Evolutionary conservation across 1,284 basidiomycete species (phyloP).

Genomic region (Irpex sp.): DNA sequence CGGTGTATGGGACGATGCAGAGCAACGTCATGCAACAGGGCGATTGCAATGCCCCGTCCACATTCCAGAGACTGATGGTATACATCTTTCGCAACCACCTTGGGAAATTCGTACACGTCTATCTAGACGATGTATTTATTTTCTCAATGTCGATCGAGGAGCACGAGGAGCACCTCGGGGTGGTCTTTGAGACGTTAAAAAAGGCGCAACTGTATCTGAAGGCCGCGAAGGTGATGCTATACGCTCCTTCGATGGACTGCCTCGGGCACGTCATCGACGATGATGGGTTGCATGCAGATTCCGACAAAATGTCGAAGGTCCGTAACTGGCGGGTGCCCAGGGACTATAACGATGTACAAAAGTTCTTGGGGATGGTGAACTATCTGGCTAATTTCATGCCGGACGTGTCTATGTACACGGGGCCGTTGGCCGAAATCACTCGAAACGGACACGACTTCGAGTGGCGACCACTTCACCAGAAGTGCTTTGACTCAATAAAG

Average conservation of each 20-base stretch:
- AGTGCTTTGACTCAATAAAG: background rate
- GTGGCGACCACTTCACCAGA: background rate
- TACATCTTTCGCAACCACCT: conserved; percentile 28
- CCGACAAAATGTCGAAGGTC: conserved; percentile 23
- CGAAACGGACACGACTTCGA: conserved; percentile 1
- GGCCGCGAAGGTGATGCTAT: conserved; percentile 8
- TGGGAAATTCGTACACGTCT: conserved; percentile 26
- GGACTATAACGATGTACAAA: conserved; percentile 32
- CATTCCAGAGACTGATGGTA: conserved; percentile 31
- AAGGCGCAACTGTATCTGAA: conserved; percentile 22
- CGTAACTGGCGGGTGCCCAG: conserved; percentile 23
- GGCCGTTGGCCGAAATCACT: conserved; percentile 24
- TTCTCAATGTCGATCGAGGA: conserved; percentile 25
- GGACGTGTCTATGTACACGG: conserved; percentile 25
- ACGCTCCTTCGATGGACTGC: conserved; percentile 16
- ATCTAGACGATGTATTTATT: conserved; percentile 34
- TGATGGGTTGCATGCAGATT: conserved; percentile 24
- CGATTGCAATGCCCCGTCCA: conserved; percentile 30
- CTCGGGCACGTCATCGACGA: conserved; percentile 27
- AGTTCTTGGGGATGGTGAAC: conserved; percentile 37
- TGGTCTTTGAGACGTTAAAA: conserved; percentile 21
- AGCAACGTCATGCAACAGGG: conserved; percentile 31
- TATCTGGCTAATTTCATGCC: conserved; percentile 38
- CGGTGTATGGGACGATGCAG: conserved; percentile 21
- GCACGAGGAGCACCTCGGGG: conserved; percentile 25